A percentile compares a stretch with the other conserved stretches of the same genome.
Conservation (phyloP, 2,329 filamentous ascomycete genomes). For the Diaporthe vexans region DNA sequence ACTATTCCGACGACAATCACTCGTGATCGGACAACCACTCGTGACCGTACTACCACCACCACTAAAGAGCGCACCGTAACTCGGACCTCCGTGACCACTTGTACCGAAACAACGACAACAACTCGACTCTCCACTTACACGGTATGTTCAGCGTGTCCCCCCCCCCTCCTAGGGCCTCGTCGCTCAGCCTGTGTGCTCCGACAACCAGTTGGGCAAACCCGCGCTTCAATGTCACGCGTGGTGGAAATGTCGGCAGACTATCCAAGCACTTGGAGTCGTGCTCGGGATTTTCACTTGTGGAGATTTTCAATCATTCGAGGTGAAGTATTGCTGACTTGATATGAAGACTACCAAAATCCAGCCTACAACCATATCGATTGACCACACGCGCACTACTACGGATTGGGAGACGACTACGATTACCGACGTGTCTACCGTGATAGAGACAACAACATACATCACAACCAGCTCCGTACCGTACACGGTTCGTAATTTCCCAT, state of each 20-base stretch:
- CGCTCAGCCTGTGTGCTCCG: no score
- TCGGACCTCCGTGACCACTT: slow-evolving; percentile 17
- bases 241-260: neutral
- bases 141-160: neutral
- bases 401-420: neutral
- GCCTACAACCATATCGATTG: neutral
- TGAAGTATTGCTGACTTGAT: neutral
- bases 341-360: neutral
- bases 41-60: slow-evolving; percentile 19
- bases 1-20: slow-evolving; percentile 11
- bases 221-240: neutral
- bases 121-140: slow-evolving; percentile 24
- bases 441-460: neutral
- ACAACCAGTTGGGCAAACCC: neutral
- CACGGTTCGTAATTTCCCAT: neutral
- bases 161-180: no score
- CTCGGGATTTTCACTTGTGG: neutral
- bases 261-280: neutral
- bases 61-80: slow-evolving; percentile 14
- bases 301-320: neutral
- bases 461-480: slow-evolving; percentile 21
- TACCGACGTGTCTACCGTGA: slow-evolving; percentile 6
- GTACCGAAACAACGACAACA: slow-evolving; percentile 11
- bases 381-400: neutral
- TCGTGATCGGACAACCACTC: slow-evolving; percentile 11